These are phyloP conservation scores for Lentinula edodes DNA, from an alignment of 768 basidiomycete genomes.

Conservation along the genomic window DNA sequence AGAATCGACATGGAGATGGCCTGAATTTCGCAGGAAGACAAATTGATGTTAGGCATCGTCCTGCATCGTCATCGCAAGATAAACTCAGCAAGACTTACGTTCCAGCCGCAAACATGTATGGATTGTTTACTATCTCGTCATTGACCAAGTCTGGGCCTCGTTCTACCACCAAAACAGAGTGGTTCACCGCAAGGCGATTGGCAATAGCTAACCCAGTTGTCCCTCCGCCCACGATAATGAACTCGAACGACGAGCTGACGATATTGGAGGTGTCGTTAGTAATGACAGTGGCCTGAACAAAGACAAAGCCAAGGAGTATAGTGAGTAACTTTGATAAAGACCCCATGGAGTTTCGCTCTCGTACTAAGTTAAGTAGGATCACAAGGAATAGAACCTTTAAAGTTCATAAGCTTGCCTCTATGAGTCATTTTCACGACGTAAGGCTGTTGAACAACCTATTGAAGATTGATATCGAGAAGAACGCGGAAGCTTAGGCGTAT, in stretches of 20 bases:
- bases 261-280: conserved; percentile 9
- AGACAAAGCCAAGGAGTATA: background rate
- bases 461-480: no score
- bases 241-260: conserved; percentile 9
- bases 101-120: conserved; percentile 5
- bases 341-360: background rate
- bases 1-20: conserved; percentile 3
- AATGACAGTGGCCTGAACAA: conserved; percentile 6
- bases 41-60: background rate
- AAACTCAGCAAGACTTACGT: background rate
- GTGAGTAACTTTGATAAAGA: background rate
- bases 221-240: conserved; percentile 13
- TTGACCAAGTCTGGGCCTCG: conserved; percentile 21
- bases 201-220: conserved; percentile 18
- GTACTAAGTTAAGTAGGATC: background rate
- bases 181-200: conserved; percentile 14
- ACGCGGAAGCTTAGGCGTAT: no score
- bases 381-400: no score
- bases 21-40: background rate
- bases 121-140: conserved; percentile 6
- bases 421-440: no score
- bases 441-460: no score
- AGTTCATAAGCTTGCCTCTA: no score
- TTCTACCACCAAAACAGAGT: conserved; percentile 18
- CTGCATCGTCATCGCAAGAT: no score